Evolutionary conservation across 2,329 filamentous ascomycete species (phyloP), one percentile per base, ranked within the genome.

Genomic region (Fusarium miscanthi): DNA sequence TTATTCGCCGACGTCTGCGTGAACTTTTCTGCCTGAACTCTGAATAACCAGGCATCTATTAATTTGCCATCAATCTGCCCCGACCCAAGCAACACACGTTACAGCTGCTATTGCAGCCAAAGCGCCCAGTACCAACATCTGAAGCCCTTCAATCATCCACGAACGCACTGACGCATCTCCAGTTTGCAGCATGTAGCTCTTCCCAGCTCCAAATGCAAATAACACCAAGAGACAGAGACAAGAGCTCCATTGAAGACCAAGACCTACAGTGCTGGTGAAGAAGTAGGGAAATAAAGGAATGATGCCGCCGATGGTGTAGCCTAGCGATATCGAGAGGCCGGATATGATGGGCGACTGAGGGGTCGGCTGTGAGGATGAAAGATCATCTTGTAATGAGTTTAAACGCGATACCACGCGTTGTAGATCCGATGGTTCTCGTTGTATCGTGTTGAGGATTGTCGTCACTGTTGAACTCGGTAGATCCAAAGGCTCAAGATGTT

Each of bases 211-310:
- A 74, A 90, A 91, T 0, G 79, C 69, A 72, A 90, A 88, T 5
- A 91, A 76, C 0, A 87, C 85, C 4, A 88, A 54, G 2, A 88
- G 78, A 79, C 89, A 90, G 7, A 90, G 80, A 2, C 78, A 81
- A 13, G 88, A 85, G 46, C 87, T 90, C 80, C 86, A 88, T 19
- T 83, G 84, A 33, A 93, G 79, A 3, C 82, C 84, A 9, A 75
- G 57, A 0, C 77, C 80, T 0, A 85, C 81, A 4, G 78, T 81
- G 5, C 70, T 49, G 21, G 83, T 79, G 59, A 90, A 87, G 64
- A 92, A 87, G 77, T 92, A 92, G 0, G 90, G 90, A 30, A 89
- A 79, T 16, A 92, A 80, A 0, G 90, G 90, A 33, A 92, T 85
- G 63, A 90, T 83, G 0, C 90, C 90, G 8, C 90, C 90, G 5